Conservation (phyloP, 495 filamentous ascomycete genomes). For the Neurospora sp. region DNA sequence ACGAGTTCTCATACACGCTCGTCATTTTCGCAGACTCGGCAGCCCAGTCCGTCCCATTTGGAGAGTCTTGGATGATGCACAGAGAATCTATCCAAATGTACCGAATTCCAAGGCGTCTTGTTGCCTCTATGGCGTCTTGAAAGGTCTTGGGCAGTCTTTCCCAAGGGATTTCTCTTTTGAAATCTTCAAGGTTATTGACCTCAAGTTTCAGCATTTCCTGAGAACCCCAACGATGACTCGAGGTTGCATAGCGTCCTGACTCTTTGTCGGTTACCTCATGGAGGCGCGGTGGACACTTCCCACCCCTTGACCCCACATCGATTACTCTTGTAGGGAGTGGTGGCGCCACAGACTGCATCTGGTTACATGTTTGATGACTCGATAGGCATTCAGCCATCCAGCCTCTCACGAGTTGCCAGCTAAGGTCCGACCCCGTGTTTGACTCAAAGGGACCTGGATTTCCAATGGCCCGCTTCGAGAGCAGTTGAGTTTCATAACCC, state of each 20-base stretch:
- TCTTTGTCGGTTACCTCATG: neutral
- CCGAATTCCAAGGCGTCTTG: slow-evolving; percentile 6
- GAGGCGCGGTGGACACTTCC: neutral
- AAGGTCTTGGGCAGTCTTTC: slow-evolving; percentile 14
- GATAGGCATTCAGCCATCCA: neutral
- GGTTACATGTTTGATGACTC: neutral
- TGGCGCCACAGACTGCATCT: neutral
- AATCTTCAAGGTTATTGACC: neutral
- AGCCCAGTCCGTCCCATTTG: slow-evolving; percentile 18
- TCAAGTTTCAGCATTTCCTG: neutral
- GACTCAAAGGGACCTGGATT: neutral
- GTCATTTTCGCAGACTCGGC: slow-evolving; percentile 27
- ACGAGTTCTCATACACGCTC: slow-evolving; percentile 19
- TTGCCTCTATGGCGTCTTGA: slow-evolving; percentile 17
- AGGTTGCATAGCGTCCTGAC: neutral
- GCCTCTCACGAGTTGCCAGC: neutral
- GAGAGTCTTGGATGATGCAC: slow-evolving; percentile 17
- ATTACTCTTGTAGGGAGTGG: neutral
- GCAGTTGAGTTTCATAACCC: neutral
- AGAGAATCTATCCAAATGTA: slow-evolving; percentile 18
- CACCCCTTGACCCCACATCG: neutral
- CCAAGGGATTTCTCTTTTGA: slow-evolving; percentile 1
- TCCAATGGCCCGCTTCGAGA: neutral
- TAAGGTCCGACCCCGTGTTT: neutral
- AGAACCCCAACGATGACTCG: slow-evolving; percentile 5